Conservation (phyloP, 2,329 filamentous ascomycete genomes). For the Sordariomycetes sp. region DNA sequence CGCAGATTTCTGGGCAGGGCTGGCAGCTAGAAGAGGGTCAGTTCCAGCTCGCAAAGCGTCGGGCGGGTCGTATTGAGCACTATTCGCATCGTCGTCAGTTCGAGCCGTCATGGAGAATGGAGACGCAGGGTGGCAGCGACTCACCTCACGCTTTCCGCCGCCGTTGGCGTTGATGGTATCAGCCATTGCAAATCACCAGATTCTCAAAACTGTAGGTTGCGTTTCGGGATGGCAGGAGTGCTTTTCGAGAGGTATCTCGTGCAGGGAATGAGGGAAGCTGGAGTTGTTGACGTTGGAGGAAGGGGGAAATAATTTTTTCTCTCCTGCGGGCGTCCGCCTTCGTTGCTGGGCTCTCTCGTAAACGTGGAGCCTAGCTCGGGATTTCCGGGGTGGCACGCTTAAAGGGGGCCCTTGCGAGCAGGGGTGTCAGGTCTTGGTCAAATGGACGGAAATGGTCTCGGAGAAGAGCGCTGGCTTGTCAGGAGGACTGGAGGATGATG, state of each 20-base stretch:
- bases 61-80: not conserved
- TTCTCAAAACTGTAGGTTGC: not conserved
- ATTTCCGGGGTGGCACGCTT: not conserved
- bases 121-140: not conserved
- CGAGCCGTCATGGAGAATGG: slow-evolving; percentile 3
- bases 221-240: not conserved
- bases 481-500: not conserved
- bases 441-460: not conserved
- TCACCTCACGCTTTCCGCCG: not conserved
- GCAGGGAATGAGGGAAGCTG: slow-evolving; percentile 4
- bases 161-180: not conserved
- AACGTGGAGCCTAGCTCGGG: not conserved
- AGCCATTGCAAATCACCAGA: not conserved
- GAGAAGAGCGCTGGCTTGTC: no score
- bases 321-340: not conserved
- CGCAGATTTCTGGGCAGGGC: not conserved
- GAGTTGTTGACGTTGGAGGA: not conserved
- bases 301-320: not conserved
- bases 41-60: not conserved
- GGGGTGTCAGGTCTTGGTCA: not conserved
- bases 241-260: slow-evolving; percentile 1
- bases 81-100: slow-evolving; percentile 4
- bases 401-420: not conserved
- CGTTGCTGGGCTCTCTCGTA: not conserved
- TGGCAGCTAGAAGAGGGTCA: not conserved